These are phyloP conservation scores for Fusarium sp. DNA, from an alignment of 2,329 filamentous ascomycete species.

Conservation along the genomic window DNA sequence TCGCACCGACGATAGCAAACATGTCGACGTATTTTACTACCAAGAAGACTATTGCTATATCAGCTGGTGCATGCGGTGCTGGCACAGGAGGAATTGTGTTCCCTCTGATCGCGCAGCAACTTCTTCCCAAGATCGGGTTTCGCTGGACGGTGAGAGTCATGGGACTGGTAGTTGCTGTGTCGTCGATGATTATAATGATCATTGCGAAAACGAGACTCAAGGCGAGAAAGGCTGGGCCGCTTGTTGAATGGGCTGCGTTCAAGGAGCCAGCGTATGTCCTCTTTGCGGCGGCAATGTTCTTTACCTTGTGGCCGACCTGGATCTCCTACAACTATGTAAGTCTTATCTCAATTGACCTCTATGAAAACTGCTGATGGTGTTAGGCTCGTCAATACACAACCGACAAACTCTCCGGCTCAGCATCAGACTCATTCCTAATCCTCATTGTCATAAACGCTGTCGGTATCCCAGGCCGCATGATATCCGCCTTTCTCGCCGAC, in stretches of 20 bases:
- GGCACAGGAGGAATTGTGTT: conserved; percentile 72
- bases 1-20: conserved; percentile 64
- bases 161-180: conserved; percentile 67
- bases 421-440: conserved; percentile 64
- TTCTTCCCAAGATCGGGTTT: conserved; percentile 70
- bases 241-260: conserved; percentile 63
- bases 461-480: conserved; percentile 64
- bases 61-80: conserved; percentile 68
- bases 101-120: conserved; percentile 64
- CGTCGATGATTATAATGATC: conserved; percentile 50
- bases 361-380: neutral
- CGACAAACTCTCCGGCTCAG: conserved; percentile 57
- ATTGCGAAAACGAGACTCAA: conserved; percentile 61
- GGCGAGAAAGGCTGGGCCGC: conserved; percentile 59
- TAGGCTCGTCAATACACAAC: conserved; percentile 54
- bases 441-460: conserved; percentile 69
- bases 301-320: conserved; percentile 61
- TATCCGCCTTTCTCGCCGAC: conserved; percentile 67
- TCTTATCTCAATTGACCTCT: neutral
- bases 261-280: conserved; percentile 57
- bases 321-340: conserved; percentile 60
- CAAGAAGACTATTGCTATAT: conserved; percentile 69
- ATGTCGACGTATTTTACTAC: conserved; percentile 69
- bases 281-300: conserved; percentile 50
- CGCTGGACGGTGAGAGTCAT: conserved; percentile 72